These are phyloP conservation scores for Penicillium sp. DNA, from an alignment of 2,329 filamentous ascomycete genomes.

Conservation along the genomic window DNA sequence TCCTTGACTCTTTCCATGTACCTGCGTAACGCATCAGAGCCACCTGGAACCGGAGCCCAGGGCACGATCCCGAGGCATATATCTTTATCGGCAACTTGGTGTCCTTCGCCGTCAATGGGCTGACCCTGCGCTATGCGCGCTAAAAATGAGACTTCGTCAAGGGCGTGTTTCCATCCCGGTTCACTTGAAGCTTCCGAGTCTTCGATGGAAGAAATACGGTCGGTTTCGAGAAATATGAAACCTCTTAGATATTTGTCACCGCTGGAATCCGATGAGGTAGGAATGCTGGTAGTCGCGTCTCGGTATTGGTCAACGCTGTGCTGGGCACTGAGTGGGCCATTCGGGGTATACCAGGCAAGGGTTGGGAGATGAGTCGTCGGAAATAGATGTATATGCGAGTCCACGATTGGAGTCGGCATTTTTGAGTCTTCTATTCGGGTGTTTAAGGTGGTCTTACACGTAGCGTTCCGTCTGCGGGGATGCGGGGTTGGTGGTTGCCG, in stretches of 20 bases:
- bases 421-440: not conserved
- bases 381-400: constrained; percentile 91
- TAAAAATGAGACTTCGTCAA: constrained; percentile 74
- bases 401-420: constrained; percentile 65
- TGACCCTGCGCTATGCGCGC: constrained; percentile 67
- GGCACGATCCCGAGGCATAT: constrained; percentile 73
- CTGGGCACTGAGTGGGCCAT: constrained; percentile 64
- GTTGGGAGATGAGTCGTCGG: constrained; percentile 67
- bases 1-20: constrained; percentile 69
- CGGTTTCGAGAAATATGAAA: constrained; percentile 83
- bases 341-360: constrained; percentile 70
- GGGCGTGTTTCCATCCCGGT: constrained; percentile 67
- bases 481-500: not conserved
- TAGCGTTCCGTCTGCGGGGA: not conserved
- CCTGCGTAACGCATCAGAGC: constrained; percentile 60
- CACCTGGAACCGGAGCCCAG: constrained; percentile 81
- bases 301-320: constrained; percentile 69
- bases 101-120: constrained; percentile 62
- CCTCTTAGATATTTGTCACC: constrained; percentile 58
- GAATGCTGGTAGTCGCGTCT: constrained; percentile 44
- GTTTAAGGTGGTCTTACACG: not conserved
- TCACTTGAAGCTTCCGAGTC: constrained; percentile 38
- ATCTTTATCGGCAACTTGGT: constrained; percentile 54
- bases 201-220: constrained; percentile 67
- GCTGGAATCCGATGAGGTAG: constrained; percentile 30